Conservation (phyloP, 805 yeast species). For the Yamadazyma olivae region DNA sequence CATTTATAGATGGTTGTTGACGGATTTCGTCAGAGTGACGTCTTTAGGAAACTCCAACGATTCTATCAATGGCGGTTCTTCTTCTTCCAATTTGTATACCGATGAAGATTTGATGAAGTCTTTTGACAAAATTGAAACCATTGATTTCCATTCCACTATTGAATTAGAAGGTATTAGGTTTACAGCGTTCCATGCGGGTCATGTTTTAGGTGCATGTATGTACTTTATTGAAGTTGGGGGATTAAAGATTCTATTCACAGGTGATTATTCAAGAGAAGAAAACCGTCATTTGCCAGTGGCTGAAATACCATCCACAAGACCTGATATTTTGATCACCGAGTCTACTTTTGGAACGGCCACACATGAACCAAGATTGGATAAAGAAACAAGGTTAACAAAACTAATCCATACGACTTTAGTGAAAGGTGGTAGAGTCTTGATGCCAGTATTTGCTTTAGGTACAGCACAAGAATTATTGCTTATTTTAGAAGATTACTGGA, state of each 20-base stretch:
- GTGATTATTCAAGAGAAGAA: slow-evolving; percentile 94
- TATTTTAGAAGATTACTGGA: slow-evolving; percentile 95
- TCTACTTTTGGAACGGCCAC: slow-evolving; percentile 98
- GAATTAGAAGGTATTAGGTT: slow-evolving; percentile 93
- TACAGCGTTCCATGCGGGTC: slow-evolving; percentile 99
- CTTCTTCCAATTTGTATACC: slow-evolving; percentile 61
- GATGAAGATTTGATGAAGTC: slow-evolving; percentile 88
- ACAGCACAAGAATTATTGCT: slow-evolving; percentile 92
- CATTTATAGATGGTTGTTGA: slow-evolving; percentile 89
- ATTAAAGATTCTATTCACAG: slow-evolving; percentile 82
- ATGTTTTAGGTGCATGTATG: slow-evolving; percentile 98
- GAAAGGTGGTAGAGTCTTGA: slow-evolving; percentile 86
- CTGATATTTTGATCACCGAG: slow-evolving; percentile 90
- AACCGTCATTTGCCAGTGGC: slow-evolving; percentile 95
- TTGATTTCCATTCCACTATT: slow-evolving; percentile 92
- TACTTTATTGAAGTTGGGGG: slow-evolving; percentile 94
- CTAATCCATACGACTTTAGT: slow-evolving; percentile 78
- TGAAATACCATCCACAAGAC: slow-evolving; percentile 83
- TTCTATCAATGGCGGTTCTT: slow-evolving; percentile 34
- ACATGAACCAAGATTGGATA: slow-evolving; percentile 84
- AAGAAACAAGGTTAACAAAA: slow-evolving; percentile 78
- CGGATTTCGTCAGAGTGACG: slow-evolving; percentile 92
- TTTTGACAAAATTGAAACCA: slow-evolving; percentile 86
- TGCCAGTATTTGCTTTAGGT: slow-evolving; percentile 96
- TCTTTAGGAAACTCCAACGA: slow-evolving; percentile 46